Evolutionary conservation across 2,329 filamentous ascomycete genomes (phyloP).

Genomic region (Trichoderma afroharzianum): DNA sequence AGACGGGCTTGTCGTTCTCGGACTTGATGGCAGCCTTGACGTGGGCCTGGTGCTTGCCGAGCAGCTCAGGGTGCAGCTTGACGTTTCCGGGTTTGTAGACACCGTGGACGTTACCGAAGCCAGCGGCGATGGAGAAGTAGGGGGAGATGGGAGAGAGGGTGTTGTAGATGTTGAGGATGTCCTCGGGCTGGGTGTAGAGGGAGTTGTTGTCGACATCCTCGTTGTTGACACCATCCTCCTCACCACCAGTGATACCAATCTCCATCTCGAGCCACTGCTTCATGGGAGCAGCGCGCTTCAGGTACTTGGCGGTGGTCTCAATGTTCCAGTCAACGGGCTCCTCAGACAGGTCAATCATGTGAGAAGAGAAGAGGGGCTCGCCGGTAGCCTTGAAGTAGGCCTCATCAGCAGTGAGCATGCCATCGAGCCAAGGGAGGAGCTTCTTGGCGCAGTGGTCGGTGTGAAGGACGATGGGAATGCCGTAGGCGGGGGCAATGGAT

Average conservation of each 20-base stretch:
- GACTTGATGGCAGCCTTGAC: constrained; percentile 75
- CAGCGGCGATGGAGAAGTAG: constrained; percentile 97
- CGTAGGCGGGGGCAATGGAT: constrained; percentile 79
- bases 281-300: constrained; percentile 91
- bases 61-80: constrained; percentile 91
- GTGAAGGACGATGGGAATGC: constrained; percentile 87
- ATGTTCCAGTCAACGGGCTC: constrained; percentile 90
- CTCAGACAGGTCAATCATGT: constrained; percentile 99
- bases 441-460: constrained; percentile 99
- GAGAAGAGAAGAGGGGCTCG: constrained; percentile 89
- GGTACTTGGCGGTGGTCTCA: constrained; percentile 84
- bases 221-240: constrained; percentile 99
- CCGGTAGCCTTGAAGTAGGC: constrained; percentile 88
- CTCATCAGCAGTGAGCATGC: constrained; percentile 93
- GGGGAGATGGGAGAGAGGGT: constrained; percentile 80
- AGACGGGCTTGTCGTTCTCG: constrained; percentile 84
- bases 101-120: constrained; percentile 98
- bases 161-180: constrained; percentile 89
- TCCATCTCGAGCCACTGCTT: constrained; percentile 99
- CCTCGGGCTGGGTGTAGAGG: constrained; percentile 96
- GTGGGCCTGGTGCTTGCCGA: constrained; percentile 92
- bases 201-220: constrained; percentile 95
- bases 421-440: constrained; percentile 95
- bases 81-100: constrained; percentile 99
- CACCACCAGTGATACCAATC: constrained; percentile 82